A percentile compares a stretch with the other conserved stretches of the same genome.
Evolutionary conservation across 75 land plant species (phyloP).

Genomic region (Chamaecyparis obtusa): DNA sequence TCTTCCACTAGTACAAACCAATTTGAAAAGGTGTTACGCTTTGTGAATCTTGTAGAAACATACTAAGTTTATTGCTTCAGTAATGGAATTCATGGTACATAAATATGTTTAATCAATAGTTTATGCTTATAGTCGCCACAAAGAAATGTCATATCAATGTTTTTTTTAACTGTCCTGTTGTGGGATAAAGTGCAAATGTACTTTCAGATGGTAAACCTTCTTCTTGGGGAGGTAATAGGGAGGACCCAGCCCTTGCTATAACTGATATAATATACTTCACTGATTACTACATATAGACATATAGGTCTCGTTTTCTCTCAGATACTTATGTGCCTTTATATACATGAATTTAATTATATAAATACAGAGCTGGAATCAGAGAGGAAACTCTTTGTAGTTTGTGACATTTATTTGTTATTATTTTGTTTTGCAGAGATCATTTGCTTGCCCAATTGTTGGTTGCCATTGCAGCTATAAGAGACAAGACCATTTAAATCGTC

Average conservation of each 20-base stretch:
- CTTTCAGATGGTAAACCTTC: too few relatives aligned
- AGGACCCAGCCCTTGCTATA: background rate
- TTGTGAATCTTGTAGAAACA: too few relatives aligned
- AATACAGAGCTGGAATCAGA: background rate
- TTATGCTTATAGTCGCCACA: too few relatives aligned
- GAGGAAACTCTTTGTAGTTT: background rate
- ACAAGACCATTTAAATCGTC: slow-evolving; percentile 73
- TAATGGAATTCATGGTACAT: too few relatives aligned
- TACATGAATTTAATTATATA: background rate
- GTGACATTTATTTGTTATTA: background rate
- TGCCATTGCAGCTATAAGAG: slow-evolving; percentile 58
- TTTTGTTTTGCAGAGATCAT: slow-evolving; percentile 60
- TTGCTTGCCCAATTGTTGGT: slow-evolving; percentile 56
- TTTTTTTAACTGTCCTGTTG: too few relatives aligned
- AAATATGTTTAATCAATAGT: too few relatives aligned
- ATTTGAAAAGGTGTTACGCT: too few relatives aligned
- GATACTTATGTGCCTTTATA: background rate
- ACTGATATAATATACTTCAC: background rate
- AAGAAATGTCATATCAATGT: too few relatives aligned
- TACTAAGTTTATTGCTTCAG: too few relatives aligned
- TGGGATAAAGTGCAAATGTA: too few relatives aligned
- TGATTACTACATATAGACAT: background rate
- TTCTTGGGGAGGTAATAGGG: background rate
- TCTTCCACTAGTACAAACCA: too few relatives aligned
- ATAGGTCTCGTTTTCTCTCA: background rate